A percentile compares a stretch with the other conserved stretches of the same genome.
Conservation (phyloP, 148 eudicot genomes). For the Camellia lanceoleosa region DNA sequence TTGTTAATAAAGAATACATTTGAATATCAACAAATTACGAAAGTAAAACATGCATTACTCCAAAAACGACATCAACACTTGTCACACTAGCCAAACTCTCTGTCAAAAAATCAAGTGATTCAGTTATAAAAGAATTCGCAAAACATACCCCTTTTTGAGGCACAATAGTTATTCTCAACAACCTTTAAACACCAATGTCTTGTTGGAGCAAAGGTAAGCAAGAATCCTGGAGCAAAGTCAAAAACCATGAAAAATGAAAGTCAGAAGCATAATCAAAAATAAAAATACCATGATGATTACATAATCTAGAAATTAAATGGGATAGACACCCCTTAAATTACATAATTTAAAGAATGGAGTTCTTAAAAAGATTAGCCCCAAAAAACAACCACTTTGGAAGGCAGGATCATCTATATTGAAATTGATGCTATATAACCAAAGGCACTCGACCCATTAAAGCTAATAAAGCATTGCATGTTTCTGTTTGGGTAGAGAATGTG, state of each 20-base stretch:
- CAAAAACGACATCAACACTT: background rate
- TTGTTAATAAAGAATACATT: too few relatives aligned
- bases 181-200: conserved; percentile 84
- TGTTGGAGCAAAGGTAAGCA: conserved; percentile 70
- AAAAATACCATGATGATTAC: background rate
- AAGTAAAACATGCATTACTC: background rate
- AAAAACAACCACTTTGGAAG: background rate
- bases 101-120: background rate
- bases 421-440: background rate
- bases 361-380: background rate
- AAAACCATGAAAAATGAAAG: conserved; percentile 5
- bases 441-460: background rate
- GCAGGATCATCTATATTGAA: too few relatives aligned
- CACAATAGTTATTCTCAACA: conserved; percentile 82
- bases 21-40: background rate
- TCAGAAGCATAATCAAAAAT: background rate
- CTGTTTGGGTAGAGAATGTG: background rate
- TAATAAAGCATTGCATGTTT: background rate
- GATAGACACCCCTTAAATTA: background rate
- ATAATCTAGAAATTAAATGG: background rate
- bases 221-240: conserved; percentile 59
- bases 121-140: background rate
- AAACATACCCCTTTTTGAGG: conserved; percentile 79
- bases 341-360: background rate
- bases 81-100: background rate